Conservation (phyloP, 148 eudicot genomes). For the Chenopodium album region DNA sequence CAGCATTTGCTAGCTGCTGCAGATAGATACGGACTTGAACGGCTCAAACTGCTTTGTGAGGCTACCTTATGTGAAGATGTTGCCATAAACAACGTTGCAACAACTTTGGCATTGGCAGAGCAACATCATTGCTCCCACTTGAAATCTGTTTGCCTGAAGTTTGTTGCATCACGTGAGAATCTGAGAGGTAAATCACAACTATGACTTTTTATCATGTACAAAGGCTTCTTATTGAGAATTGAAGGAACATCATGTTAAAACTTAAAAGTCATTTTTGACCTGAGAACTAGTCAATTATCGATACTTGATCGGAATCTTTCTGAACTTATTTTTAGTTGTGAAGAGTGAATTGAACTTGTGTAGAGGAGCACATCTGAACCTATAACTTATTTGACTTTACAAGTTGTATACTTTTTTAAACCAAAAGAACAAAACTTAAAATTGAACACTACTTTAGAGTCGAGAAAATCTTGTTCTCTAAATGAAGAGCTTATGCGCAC, state of each 20-base stretch:
- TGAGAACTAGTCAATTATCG: neutral
- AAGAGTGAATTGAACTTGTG: neutral
- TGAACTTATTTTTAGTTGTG: neutral
- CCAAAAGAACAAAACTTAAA: neutral
- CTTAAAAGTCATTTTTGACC: neutral
- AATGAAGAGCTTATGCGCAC: neutral
- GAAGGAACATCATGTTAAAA: neutral
- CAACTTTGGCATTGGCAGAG: slow-evolving; percentile 93
- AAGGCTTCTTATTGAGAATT: neutral
- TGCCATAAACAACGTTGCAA: slow-evolving; percentile 85
- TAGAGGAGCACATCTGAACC: too few relatives aligned
- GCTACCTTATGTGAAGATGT: slow-evolving; percentile 78
- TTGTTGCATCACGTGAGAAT: slow-evolving; percentile 86
- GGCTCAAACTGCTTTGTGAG: slow-evolving; percentile 80
- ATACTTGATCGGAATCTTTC: neutral
- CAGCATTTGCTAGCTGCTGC: slow-evolving; percentile 98
- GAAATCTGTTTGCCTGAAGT: slow-evolving; percentile 83
- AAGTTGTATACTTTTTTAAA: neutral
- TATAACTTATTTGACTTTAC: neutral
- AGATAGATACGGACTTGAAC: slow-evolving; percentile 83
- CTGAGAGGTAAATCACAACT: slow-evolving; percentile 59
- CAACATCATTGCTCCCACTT: slow-evolving; percentile 88
- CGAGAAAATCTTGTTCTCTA: neutral
- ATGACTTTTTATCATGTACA: neutral
- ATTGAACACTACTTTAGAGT: neutral